Evolutionary conservation across 345 rosid genomes (phyloP), one percentile per base, ranked within the genome.

Genomic region (Heritiera fomes): DNA sequence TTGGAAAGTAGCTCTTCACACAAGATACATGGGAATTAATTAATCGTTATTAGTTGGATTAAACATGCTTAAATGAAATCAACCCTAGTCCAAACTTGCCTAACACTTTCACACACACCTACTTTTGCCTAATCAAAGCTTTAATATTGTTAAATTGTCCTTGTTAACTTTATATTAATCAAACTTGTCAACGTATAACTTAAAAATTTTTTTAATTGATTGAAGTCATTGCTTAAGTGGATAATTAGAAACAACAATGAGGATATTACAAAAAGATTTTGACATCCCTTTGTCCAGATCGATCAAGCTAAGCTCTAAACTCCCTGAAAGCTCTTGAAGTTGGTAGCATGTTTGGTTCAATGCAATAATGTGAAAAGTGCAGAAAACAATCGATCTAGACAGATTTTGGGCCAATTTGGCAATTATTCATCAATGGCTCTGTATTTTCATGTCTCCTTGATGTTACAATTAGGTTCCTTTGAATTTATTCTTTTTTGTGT

Each of bases 51-150:
- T 76, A 73, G 64, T 18, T 61, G 20, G 17, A n/a, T 77, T 50
- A 61, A 73, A 18, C 59, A 59, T 58, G 74, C 8, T 56, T 73
- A 18, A 46, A 70, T 59, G 58, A 68, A 71, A 78, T 65, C 69
- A 38, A 28, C 47, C 53, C 20, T 14, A 55, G 64, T 78, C 77
- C 65, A 64, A 75, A 66, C 77, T 62, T 82, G 81, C 85, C 85
- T 69, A 80, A 80, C 80, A 49, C 65, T 72, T 75, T 49, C 52
- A 59, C 18, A 52, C 71, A 45, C 28, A 60, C 71, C 82, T 69
- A 50, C 52, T 43, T 53, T 58, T 59, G 65, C 62, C 78, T 76
- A 71, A 40, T 66, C 49, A 50, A 65, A 55, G 43, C 61, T 50
- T 75, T 23, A 15, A 53, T 4, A 1, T 34, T 12, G 5, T 17